Percentiles rank a stretch among this genome's conserved stretches.
Conservation (phyloP, 768 basidiomycete genomes). For the Crassisporium funariophilum region DNA sequence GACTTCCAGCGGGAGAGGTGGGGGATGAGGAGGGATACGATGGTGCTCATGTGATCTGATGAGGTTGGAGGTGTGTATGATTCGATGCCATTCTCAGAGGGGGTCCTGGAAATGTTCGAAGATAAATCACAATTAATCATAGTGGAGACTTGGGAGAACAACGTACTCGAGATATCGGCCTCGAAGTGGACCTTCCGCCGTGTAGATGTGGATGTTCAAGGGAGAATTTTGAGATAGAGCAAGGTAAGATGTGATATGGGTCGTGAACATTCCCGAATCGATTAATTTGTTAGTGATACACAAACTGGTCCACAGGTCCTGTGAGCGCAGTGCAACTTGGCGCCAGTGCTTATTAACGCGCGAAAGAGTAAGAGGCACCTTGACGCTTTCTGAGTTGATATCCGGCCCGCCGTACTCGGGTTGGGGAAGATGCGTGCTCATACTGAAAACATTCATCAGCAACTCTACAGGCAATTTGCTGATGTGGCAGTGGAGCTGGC, state of each 20-base stretch:
- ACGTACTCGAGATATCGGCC: constrained; percentile 53
- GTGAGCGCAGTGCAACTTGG: constrained; percentile 47
- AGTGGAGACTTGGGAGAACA: constrained; percentile 1
- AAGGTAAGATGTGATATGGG: constrained; percentile 43
- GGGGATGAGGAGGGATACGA: constrained; percentile 50
- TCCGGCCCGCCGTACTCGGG: no score
- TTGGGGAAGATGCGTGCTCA: no score
- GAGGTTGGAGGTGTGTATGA: constrained; percentile 39
- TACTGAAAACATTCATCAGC: no score
- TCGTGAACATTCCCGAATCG: constrained; percentile 26
- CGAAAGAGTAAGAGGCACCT: no score
- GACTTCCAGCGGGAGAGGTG: constrained; percentile 56
- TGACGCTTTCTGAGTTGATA: no score
- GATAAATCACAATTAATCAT: constrained; percentile 5
- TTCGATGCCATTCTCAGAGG: constrained; percentile 23
- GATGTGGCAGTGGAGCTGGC: no score
- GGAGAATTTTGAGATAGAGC: constrained; percentile 50
- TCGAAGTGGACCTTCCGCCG: constrained; percentile 61
- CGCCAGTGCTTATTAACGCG: no score
- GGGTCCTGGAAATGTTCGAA: constrained; percentile 23
- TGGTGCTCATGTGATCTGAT: constrained; percentile 42
- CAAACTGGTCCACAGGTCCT: constrained; percentile 57
- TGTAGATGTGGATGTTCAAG: constrained; percentile 58
- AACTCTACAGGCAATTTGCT: no score
- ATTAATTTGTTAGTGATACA: constrained; percentile 48